Percentiles rank a stretch among this genome's conserved stretches.
phyloP scores from a whole-genome alignment of 495 filamentous ascomycete species.

The Talaromyces nanjingensis region DNA sequence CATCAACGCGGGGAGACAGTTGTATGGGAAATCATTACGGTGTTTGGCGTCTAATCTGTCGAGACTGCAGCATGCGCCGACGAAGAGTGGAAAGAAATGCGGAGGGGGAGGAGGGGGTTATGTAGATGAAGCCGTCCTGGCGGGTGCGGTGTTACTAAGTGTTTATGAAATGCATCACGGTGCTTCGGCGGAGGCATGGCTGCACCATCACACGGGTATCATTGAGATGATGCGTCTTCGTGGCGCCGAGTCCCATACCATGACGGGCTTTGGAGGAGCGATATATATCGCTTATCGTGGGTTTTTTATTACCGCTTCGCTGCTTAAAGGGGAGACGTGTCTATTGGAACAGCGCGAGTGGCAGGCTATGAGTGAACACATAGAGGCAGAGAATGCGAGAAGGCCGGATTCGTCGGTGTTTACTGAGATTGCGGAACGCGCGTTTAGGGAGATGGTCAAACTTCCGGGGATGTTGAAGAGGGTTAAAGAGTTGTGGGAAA shows the following conservation, averaged over 20 bases:
- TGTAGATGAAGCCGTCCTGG: slow-evolving; percentile 13
- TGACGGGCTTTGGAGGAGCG: slow-evolving; percentile 23
- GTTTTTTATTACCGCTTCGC: slow-evolving; percentile 22
- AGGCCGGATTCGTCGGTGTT: slow-evolving; percentile 23
- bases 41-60: slow-evolving; percentile 13
- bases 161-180: slow-evolving; percentile 30
- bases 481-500: slow-evolving; percentile 10
- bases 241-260: slow-evolving; percentile 22
- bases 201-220: slow-evolving; percentile 28
- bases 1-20: slow-evolving; percentile 12
- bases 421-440: slow-evolving; percentile 23
- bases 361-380: slow-evolving; percentile 22
- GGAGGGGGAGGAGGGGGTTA: neutral
- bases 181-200: slow-evolving; percentile 23
- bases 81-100: neutral
- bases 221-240: slow-evolving; percentile 28
- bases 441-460: slow-evolving; percentile 19
- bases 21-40: slow-evolving; percentile 20
- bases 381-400: slow-evolving; percentile 22
- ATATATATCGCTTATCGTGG: slow-evolving; percentile 28
- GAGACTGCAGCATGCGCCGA: slow-evolving; percentile 16
- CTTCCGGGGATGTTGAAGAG: slow-evolving; percentile 22
- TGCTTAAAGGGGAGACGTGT: slow-evolving; percentile 21
- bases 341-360: slow-evolving; percentile 28
- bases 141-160: slow-evolving; percentile 21